A percentile compares a stretch with the other conserved stretches of the same genome.
phyloP scores from a whole-genome alignment of 2,329 filamentous ascomycete species.

The Paramyrothecium roridum region DNA sequence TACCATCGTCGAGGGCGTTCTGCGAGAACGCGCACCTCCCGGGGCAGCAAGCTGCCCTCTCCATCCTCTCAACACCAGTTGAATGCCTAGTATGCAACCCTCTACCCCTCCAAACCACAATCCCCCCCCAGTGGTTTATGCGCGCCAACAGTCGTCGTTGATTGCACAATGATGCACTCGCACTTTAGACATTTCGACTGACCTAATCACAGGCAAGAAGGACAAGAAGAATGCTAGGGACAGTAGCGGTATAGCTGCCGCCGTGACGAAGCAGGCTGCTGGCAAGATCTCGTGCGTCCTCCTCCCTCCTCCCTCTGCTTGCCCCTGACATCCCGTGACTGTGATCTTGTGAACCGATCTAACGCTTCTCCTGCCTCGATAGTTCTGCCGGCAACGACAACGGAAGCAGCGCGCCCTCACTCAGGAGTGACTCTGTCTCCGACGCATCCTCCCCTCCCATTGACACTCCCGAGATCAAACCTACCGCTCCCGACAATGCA shows the following conservation, averaged over 20 bases:
- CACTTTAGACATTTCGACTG: conserved; percentile 5
- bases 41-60: conserved; percentile 29
- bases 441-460: conserved; percentile 41
- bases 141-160: not conserved
- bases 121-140: conserved; percentile 2
- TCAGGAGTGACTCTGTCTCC: conserved; percentile 33
- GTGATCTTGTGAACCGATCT: conserved; percentile 13
- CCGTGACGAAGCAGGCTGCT: conserved; percentile 50
- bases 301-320: conserved; percentile 3
- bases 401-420: conserved; percentile 25
- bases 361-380: conserved; percentile 17
- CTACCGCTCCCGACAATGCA: conserved; percentile 38
- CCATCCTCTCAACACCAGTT: conserved; percentile 23
- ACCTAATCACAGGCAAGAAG: conserved; percentile 41
- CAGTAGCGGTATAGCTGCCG: conserved; percentile 47
- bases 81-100: conserved; percentile 31
- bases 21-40: conserved; percentile 23
- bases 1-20: conserved; percentile 15
- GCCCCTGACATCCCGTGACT: conserved; percentile 23
- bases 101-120: not conserved
- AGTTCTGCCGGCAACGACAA: conserved; percentile 13
- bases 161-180: conserved; percentile 5
- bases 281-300: conserved; percentile 50
- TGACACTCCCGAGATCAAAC: conserved; percentile 44
- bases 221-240: conserved; percentile 54